These are phyloP conservation scores for Zygoascus tannicola DNA, from an alignment of 805 yeast genomes.

Conservation along the genomic window DNA sequence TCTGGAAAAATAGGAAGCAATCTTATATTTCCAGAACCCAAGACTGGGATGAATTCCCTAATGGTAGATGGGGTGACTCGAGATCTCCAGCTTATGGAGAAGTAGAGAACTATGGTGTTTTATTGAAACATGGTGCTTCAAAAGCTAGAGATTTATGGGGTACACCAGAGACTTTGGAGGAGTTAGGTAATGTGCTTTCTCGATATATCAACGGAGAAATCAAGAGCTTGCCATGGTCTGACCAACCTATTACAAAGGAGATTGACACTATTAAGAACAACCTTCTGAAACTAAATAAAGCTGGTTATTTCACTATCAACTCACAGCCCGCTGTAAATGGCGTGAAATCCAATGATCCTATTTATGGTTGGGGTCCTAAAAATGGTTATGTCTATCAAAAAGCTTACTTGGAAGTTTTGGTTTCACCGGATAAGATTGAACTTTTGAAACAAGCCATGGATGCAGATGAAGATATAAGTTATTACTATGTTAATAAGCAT, in stretches of 20 bases:
- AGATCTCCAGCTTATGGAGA: conserved; percentile 96
- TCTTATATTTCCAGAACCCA: conserved; percentile 83
- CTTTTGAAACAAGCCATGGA: conserved; percentile 40
- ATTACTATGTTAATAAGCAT: conserved; percentile 60
- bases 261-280: conserved; percentile 50
- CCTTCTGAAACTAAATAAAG: conserved; percentile 53
- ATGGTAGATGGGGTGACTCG: conserved; percentile 98
- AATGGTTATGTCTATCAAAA: conserved; percentile 92
- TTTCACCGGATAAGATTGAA: conserved; percentile 47
- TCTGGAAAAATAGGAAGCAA: conserved; percentile 91
- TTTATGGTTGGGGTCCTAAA: conserved; percentile 92
- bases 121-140: conserved; percentile 67
- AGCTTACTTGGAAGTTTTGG: conserved; percentile 79
- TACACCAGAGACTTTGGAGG: conserved; percentile 49
- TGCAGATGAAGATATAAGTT: conserved; percentile 49
- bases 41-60: conserved; percentile 97
- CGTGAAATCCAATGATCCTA: conserved; percentile 53
- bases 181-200: conserved; percentile 54
- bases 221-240: conserved; percentile 86
- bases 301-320: conserved; percentile 73
- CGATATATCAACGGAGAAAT: conserved; percentile 64
- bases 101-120: conserved; percentile 68
- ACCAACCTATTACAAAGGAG: conserved; percentile 76
- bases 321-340: conserved; percentile 94
- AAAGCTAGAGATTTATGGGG: conserved; percentile 88